Base-by-base conservation (phyloP, 495 filamentous ascomycete species). In the Penicillium egyptiacum region DNA sequence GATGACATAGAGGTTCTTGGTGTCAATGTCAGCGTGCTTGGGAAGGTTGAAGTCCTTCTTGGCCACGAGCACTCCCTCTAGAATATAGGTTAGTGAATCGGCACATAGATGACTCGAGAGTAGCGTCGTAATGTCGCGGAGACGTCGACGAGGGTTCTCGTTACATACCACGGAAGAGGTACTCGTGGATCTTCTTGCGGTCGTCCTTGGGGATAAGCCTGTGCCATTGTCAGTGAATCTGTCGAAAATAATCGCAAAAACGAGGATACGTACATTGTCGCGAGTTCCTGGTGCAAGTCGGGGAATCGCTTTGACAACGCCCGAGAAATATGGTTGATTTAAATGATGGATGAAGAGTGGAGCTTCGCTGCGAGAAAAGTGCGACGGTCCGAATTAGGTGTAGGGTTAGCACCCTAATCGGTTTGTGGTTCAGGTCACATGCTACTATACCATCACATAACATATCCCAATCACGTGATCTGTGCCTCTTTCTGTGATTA, bases 101-200 rank as follows among this genome's bases (percentile, higher is more conserved):
- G 46, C 56, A 48, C 49, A 19, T n/a, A 25, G 40, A 8, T 46
- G n/a, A 45, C 16, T 12, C 31, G 14, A 25, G 63, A 55, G 58
- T 51, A 54, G 45, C 5, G 19, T 47, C 25, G 57, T 30, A 23
- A 25, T 19, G 47, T 28, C 39, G 47, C 19, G 28, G 17, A 30
- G 41, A 37, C 46, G 66, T 50, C 54, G 61, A 42, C 47, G 51
- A 64, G 62, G 60, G 54, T 56, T 41, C 20, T 56, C 46, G 43
- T 69, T 60, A 82, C 83, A 78, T 84, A 88, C 85, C 86, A 69
- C 93, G 90, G 88, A 98, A 98, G 86, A 98, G 91, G 86, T 98
- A 96, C 88, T 98, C 91, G 83, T 98, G 95, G 83, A 98, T 96
- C 87, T 94, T 93, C 88, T 98, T 98, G 81, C 94, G 92, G 82